phyloP scores from a whole-genome alignment of 2,329 filamentous ascomycete genomes.

The Celoporthe dispersa region DNA sequence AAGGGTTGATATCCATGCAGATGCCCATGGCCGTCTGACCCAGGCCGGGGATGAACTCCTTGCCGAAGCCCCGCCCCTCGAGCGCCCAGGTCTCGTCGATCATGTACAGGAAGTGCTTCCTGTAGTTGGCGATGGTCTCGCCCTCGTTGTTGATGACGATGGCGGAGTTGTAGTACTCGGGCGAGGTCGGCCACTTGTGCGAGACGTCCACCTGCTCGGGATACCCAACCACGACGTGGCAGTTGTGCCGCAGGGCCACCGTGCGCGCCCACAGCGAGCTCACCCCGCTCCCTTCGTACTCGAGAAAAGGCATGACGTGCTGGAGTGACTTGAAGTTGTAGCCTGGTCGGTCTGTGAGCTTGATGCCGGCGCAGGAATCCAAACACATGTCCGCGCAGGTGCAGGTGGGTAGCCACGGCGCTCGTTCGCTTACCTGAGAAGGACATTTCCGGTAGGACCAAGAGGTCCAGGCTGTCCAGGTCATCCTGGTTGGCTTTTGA shows the following conservation, averaged over 20 bases:
- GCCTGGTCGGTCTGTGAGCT: constrained; percentile 47
- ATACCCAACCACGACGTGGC: constrained; percentile 73
- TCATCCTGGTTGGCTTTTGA: constrained; percentile 53
- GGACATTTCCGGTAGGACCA: constrained; percentile 77
- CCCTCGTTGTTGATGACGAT: constrained; percentile 63
- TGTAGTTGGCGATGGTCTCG: constrained; percentile 63
- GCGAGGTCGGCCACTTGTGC: constrained; percentile 52
- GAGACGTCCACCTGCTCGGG: constrained; percentile 67
- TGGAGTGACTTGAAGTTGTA: constrained; percentile 77
- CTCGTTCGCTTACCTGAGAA: constrained; percentile 66
- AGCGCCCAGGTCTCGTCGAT: constrained; percentile 66
- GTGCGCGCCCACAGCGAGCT: constrained; percentile 73
- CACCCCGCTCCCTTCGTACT: constrained; percentile 67
- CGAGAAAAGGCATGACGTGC: constrained; percentile 71
- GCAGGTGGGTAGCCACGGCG: background rate
- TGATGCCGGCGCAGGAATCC: background rate
- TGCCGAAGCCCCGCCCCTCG: constrained; percentile 46
- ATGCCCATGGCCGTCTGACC: constrained; percentile 63
- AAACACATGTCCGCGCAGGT: background rate
- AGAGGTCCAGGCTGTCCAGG: constrained; percentile 69
- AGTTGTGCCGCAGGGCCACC: constrained; percentile 68
- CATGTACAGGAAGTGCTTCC: constrained; percentile 63
- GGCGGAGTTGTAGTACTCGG: constrained; percentile 59
- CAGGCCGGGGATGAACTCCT: constrained; percentile 46
- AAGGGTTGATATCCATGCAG: constrained; percentile 68